Evolutionary conservation across 768 basidiomycete species (phyloP).

Genomic region (Tephrocybe sp.): DNA sequence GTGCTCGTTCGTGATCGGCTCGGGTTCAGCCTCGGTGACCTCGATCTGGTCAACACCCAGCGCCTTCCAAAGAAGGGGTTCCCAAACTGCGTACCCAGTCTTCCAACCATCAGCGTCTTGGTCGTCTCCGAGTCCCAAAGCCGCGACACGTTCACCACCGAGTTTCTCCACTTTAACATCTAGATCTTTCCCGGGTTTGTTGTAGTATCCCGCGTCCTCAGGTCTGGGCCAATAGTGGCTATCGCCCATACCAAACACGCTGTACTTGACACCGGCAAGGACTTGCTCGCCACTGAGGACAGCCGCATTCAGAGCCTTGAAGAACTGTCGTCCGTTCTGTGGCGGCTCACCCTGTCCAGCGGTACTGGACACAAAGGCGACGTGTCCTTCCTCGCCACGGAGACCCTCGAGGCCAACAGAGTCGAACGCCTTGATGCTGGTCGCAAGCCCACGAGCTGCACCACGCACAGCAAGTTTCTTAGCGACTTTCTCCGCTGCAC

Average conservation of each 20-base stretch:
- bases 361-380: slow-evolving; percentile 85
- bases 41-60: slow-evolving; percentile 89
- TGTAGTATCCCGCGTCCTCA: slow-evolving; percentile 98
- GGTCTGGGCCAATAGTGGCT: slow-evolving; percentile 98
- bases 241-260: slow-evolving; percentile 95
- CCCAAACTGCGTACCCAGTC: slow-evolving; percentile 98
- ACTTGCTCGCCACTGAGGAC: slow-evolving; percentile 54
- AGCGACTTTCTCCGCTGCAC: slow-evolving; percentile 93
- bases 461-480: slow-evolving; percentile 83
- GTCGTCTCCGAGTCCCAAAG: slow-evolving; percentile 89
- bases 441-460: slow-evolving; percentile 79
- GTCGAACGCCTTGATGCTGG: slow-evolving; percentile 75
- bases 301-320: slow-evolving; percentile 79
- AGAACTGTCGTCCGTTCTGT: slow-evolving; percentile 89
- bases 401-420: slow-evolving; percentile 75
- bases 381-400: slow-evolving; percentile 62
- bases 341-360: slow-evolving; percentile 98
- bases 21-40: slow-evolving; percentile 89
- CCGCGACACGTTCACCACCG: slow-evolving; percentile 72
- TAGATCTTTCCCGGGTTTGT: slow-evolving; percentile 92
- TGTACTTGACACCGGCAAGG: slow-evolving; percentile 64
- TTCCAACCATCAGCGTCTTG: slow-evolving; percentile 95
- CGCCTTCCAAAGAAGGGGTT: slow-evolving; percentile 88
- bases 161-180: slow-evolving; percentile 75
- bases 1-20: slow-evolving; percentile 98